These are phyloP conservation scores for Biscogniauxia marginata DNA, from an alignment of 2,329 filamentous ascomycete species.

Conservation along the genomic window DNA sequence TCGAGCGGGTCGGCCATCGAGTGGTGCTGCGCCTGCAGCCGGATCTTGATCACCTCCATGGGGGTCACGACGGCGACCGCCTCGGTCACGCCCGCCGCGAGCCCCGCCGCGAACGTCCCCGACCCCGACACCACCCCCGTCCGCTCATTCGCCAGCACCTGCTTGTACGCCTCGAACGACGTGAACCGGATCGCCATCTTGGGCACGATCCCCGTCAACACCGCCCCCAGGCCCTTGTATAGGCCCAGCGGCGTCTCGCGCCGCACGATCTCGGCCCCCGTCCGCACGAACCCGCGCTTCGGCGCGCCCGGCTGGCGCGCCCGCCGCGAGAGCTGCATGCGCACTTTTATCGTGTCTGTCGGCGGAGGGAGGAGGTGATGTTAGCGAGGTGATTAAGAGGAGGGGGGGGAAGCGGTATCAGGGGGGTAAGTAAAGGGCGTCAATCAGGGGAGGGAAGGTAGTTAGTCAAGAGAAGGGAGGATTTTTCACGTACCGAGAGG, in stretches of 20 bases:
- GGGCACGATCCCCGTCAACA: constrained; percentile 92
- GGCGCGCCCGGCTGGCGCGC: constrained; percentile 80
- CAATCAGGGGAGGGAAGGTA: too few species aligned
- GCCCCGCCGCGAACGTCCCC: constrained; percentile 70
- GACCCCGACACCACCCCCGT: constrained; percentile 67
- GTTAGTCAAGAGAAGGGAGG: too few species aligned
- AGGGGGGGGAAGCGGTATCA: constrained; percentile 1
- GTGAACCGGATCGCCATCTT: constrained; percentile 99
- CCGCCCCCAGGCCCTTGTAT: constrained; percentile 97
- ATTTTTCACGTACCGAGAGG: constrained; percentile 68
- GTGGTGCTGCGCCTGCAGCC: constrained; percentile 96
- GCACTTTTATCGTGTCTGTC: constrained; percentile 93
- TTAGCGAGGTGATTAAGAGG: constrained; percentile 6
- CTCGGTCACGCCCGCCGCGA: constrained; percentile 92
- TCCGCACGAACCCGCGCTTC: constrained; percentile 82
- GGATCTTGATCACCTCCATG: constrained; percentile 99
- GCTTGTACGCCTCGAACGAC: constrained; percentile 95
- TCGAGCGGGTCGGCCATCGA: constrained; percentile 96
- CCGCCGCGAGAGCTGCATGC: constrained; percentile 94
- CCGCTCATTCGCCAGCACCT: constrained; percentile 66
- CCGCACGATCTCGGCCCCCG: constrained; percentile 81
- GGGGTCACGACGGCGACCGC: constrained; percentile 94
- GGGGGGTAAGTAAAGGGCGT: too few species aligned
- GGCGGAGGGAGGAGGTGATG: neutral
- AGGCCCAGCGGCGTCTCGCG: constrained; percentile 89